These are phyloP conservation scores for Tephrocybe sp. DNA, from an alignment of 768 basidiomycete genomes.

Conservation along the genomic window DNA sequence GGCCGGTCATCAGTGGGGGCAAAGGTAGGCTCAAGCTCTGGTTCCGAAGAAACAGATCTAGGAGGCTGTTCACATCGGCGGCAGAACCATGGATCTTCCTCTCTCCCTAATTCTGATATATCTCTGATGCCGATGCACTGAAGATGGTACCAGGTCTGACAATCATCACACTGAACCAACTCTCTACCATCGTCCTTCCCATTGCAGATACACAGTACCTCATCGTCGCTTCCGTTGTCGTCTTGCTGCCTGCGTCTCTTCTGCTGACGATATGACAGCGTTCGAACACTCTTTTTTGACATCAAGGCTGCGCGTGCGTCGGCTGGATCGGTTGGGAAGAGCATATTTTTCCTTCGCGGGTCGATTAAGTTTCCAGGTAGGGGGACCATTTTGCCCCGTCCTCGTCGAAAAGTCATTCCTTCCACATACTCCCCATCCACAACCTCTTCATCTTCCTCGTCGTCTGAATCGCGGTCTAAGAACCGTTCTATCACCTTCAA, in stretches of 20 bases:
- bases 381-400: constrained; percentile 64
- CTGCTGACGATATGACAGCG: constrained; percentile 54
- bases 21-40: constrained; percentile 62
- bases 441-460: constrained; percentile 44
- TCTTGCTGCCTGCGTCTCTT: constrained; percentile 34
- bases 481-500: constrained; percentile 69
- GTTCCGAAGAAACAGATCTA: constrained; percentile 39
- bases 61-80: constrained; percentile 48
- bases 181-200: constrained; percentile 71
- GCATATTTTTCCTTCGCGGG: constrained; percentile 28
- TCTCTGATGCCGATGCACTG: constrained; percentile 73
- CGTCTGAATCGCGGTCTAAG: constrained; percentile 72
- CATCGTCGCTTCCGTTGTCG: constrained; percentile 46
- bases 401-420: constrained; percentile 28
- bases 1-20: constrained; percentile 62
- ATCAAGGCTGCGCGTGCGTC: constrained; percentile 75
- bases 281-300: constrained; percentile 69
- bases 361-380: constrained; percentile 41
- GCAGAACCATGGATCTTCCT: constrained; percentile 84
- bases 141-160: constrained; percentile 81
- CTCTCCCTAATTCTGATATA: constrained; percentile 64
- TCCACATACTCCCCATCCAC: constrained; percentile 17
- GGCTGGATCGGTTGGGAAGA: constrained; percentile 67
- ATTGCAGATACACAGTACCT: constrained; percentile 63
- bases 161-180: constrained; percentile 81